These are phyloP conservation scores for Pythium pyrilobum DNA, from an alignment of 352 stramenopile genomes.

Conservation along the genomic window DNA sequence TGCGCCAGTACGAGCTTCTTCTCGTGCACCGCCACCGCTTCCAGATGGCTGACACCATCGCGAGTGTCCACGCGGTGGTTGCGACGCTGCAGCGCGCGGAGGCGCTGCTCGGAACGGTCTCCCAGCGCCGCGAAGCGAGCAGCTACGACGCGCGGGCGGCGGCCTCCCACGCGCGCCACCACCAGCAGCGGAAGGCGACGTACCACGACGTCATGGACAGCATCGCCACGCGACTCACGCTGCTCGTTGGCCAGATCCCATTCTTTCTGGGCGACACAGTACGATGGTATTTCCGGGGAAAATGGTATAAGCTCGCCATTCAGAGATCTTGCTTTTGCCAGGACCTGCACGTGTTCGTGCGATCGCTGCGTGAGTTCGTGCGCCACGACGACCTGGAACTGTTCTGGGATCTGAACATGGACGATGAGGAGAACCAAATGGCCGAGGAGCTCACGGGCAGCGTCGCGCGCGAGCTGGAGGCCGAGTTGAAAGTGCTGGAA, in stretches of 20 bases:
- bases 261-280: conserved; percentile 23
- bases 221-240: conserved; percentile 1
- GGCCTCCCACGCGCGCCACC: background rate
- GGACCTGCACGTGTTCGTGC: conserved; percentile 14
- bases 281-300: background rate
- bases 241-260: conserved; percentile 1
- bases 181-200: background rate
- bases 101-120: conserved; percentile 1
- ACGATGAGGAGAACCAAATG: conserved; percentile 3
- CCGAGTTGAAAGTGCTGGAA: background rate
- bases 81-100: conserved; percentile 13
- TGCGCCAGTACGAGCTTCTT: conserved; percentile 41
- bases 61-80: conserved; percentile 11
- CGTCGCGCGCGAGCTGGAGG: background rate
- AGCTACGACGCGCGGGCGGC: background rate
- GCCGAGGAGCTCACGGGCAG: background rate
- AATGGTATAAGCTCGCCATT: background rate
- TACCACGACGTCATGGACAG: conserved; percentile 5
- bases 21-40: conserved; percentile 38
- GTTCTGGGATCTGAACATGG: conserved; percentile 16
- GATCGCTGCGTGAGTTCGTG: conserved; percentile 12
- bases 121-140: background rate
- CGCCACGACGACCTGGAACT: conserved; percentile 8
- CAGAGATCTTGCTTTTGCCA: background rate
- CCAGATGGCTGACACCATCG: conserved; percentile 22